A percentile compares a stretch with the other conserved stretches of the same genome.
Evolutionary conservation across 331 rosid genomes (phyloP).

Genomic region (Prunus yedoensis): DNA sequence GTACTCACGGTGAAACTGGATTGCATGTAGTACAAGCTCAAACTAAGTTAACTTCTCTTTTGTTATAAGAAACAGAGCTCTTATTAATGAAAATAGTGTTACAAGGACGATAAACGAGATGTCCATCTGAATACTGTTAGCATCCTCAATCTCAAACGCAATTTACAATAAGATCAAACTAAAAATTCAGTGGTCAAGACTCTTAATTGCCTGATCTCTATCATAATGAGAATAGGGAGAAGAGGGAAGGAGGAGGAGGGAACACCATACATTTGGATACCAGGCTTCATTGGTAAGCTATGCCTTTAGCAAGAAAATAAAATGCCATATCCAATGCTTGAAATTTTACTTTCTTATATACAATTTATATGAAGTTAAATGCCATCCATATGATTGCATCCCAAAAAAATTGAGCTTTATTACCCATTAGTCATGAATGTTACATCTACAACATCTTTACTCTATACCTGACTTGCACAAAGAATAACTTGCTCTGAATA

Average conservation of each 20-base stretch:
- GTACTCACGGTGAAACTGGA: background rate
- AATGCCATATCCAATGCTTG: background rate
- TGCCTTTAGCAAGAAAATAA: background rate
- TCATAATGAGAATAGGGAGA: background rate
- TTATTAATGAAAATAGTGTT: background rate
- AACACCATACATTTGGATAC: slow-evolving; percentile 47
- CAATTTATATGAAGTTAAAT: too few species aligned
- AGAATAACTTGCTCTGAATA: too few species aligned
- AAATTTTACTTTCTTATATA: background rate
- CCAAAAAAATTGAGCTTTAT: too few species aligned
- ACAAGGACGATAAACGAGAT: background rate
- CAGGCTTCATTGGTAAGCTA: slow-evolving; percentile 39
- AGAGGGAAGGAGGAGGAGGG: background rate
- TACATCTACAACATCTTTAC: too few species aligned
- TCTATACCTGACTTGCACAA: too few species aligned
- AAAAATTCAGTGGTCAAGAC: too few species aligned
- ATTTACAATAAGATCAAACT: too few species aligned
- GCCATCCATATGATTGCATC: too few species aligned
- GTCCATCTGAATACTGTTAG: too few species aligned
- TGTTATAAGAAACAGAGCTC: background rate
- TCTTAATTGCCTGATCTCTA: background rate
- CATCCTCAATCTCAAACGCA: background rate
- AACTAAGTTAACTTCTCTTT: background rate
- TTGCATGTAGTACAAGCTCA: background rate
- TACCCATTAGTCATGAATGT: too few species aligned